These are phyloP conservation scores for Daldinia sp. DNA, from an alignment of 2,329 filamentous ascomycete species.

Conservation along the genomic window DNA sequence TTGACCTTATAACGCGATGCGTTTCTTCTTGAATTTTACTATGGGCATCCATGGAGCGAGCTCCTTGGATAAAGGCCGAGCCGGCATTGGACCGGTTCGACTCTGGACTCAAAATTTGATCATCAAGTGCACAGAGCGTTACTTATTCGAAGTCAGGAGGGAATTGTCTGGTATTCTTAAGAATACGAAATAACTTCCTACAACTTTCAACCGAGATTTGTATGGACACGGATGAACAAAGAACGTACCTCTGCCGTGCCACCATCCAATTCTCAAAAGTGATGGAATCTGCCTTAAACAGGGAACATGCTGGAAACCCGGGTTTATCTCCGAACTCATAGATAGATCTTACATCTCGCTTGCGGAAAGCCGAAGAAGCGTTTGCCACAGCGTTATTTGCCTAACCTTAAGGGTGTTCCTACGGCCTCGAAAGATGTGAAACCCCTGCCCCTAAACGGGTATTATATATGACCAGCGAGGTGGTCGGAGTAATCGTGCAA, in stretches of 20 bases:
- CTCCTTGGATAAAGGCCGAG: neutral
- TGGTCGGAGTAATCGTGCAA: constrained; percentile 2
- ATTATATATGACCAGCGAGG: constrained; percentile 6
- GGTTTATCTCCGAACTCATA: neutral
- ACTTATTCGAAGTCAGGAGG: neutral
- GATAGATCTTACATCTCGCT: neutral
- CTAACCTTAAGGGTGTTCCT: too few species aligned
- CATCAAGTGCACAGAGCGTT: neutral
- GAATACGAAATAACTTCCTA: neutral
- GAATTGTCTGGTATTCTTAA: neutral
- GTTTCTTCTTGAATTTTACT: constrained; percentile 14
- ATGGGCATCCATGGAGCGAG: constrained; percentile 3
- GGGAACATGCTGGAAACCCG: neutral
- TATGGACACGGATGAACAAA: neutral
- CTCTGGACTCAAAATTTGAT: constrained; percentile 1
- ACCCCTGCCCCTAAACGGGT: constrained; percentile 3
- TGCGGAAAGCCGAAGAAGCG: neutral
- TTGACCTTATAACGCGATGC: neutral
- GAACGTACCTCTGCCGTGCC: constrained; percentile 1
- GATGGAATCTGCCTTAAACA: neutral
- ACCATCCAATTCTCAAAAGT: neutral
- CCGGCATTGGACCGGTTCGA: constrained; percentile 2
- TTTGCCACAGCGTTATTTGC: neutral
- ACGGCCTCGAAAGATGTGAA: too few species aligned
- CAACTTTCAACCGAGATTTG: neutral